Evolutionary conservation across 345 rosid species (phyloP).

Genomic region (Pugionium dolabratum): DNA sequence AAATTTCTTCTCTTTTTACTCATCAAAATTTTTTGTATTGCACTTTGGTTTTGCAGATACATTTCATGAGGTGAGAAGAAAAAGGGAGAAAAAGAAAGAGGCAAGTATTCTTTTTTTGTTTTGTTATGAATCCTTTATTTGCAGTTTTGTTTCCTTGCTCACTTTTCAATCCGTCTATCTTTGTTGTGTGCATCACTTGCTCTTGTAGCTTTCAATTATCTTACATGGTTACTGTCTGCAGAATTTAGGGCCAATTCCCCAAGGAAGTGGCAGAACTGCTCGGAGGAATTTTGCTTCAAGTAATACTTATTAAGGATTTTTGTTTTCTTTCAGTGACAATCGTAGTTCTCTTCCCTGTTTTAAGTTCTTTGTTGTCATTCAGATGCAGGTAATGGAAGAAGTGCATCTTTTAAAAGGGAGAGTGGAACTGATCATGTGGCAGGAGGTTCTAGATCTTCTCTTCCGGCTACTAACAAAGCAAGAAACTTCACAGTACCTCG

Average conservation of each 20-base stretch:
- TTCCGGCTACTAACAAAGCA: slow-evolving; percentile 41
- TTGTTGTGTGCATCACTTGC: not conserved
- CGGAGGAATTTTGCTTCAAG: slow-evolving; percentile 53
- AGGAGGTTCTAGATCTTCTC: slow-evolving; percentile 45
- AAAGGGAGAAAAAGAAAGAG: slow-evolving; percentile 66
- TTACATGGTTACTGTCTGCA: slow-evolving; percentile 38
- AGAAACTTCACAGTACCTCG: slow-evolving; percentile 42
- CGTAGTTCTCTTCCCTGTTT: not conserved
- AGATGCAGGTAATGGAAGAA: slow-evolving; percentile 57
- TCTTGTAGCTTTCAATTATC: slow-evolving; percentile 22
- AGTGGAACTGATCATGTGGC: slow-evolving; percentile 48
- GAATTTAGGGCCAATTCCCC: slow-evolving; percentile 41
- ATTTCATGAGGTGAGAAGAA: slow-evolving; percentile 85
- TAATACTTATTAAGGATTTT: slow-evolving; percentile 48
- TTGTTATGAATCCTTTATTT: slow-evolving; percentile 5
- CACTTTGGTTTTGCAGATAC: slow-evolving; percentile 58
- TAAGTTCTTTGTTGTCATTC: slow-evolving; percentile 31
- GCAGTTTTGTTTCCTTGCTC: not conserved
- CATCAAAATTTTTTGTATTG: not conserved
- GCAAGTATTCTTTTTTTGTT: slow-evolving; percentile 39
- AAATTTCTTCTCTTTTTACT: not conserved
- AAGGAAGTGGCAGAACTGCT: slow-evolving; percentile 50
- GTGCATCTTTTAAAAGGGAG: slow-evolving; percentile 54
- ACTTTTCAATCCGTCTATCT: not conserved
- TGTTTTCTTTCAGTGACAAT: slow-evolving; percentile 10